Evolutionary conservation across 768 basidiomycete genomes (phyloP), one percentile per base, ranked within the genome.

Genomic region (Tylopilus balloui): DNA sequence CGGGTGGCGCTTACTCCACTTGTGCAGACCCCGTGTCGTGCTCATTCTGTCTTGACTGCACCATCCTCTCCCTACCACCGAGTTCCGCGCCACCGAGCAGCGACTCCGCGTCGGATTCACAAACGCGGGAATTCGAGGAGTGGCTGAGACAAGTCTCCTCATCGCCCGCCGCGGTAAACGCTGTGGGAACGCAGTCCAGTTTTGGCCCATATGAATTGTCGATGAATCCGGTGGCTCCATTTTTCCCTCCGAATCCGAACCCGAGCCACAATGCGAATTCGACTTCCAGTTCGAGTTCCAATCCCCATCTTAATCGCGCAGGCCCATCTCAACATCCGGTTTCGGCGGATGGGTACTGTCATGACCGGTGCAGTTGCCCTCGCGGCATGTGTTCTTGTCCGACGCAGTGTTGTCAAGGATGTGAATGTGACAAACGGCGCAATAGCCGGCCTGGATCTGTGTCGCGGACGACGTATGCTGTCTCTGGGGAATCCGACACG

Each of bases 21-120:
- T 77, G 76, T 50, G 50, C 52, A 6, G 68, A 72, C 47, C 72
- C 73, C 3, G 54, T 58, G 11, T 64, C 67, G 0, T 76, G 76
- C 42, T 60, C 67, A 2, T 72, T 76, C 28, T 87, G 85, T 52
- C 66, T 86, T 2, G 83, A 86, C 50, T 86, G 81, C 60, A 77
- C 81, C 36, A 77, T 85, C 51, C 68, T 80, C 36, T 72, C 79
- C 0, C 64, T 77, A 47, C 71, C 78, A 4, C 60, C 72, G 7
- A 70, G 71, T 6, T 57, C 74, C 20, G 70, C 74, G 9, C 67
- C 76, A 34, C 73, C 74, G 48, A 72, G 65, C 13, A 56, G 66
- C 3, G 67, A 71, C 41, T 66, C 74, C 63, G 67, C 73, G 62
- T 70, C 69, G 56, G 73, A 78, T 51, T 63, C 67, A 23, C 69